Percentiles rank a stretch among this genome's conserved stretches.
Evolutionary conservation across 179 eudicot species (phyloP).

Genomic region (Silene vulgaris): DNA sequence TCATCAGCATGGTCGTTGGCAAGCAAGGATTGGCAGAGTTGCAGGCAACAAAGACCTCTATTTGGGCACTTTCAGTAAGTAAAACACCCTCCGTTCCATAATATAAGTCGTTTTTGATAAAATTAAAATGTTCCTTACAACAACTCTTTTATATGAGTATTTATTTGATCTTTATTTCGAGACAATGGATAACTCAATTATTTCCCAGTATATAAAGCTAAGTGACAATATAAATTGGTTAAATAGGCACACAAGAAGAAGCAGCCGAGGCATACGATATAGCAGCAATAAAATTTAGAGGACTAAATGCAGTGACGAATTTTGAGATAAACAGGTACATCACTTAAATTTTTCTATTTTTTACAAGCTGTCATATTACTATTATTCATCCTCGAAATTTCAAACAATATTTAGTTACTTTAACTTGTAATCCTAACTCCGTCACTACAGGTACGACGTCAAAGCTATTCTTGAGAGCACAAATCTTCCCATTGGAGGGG

Average conservation of each 20-base stretch:
- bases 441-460: constrained; percentile 51
- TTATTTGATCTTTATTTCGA: too few relatives aligned
- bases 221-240: too few relatives aligned
- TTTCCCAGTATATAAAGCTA: too few relatives aligned
- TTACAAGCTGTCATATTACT: too few relatives aligned
- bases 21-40: constrained; percentile 89
- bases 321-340: constrained; percentile 68
- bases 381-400: neutral
- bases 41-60: constrained; percentile 97
- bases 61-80: constrained; percentile 90
- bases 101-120: too few relatives aligned
- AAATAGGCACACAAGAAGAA: constrained; percentile 85
- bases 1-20: constrained; percentile 98
- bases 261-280: constrained; percentile 99
- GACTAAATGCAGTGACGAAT: constrained; percentile 84
- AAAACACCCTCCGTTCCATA: neutral
- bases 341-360: too few relatives aligned
- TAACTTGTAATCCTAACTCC: neutral
- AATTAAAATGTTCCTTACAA: too few relatives aligned
- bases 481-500: constrained; percentile 77
- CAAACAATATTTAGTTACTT: neutral
- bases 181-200: too few relatives aligned
- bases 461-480: constrained; percentile 77
- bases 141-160: too few relatives aligned
- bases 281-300: constrained; percentile 88